These are phyloP conservation scores for Candida easanensis DNA, from an alignment of 805 yeast species.

Conservation along the genomic window DNA sequence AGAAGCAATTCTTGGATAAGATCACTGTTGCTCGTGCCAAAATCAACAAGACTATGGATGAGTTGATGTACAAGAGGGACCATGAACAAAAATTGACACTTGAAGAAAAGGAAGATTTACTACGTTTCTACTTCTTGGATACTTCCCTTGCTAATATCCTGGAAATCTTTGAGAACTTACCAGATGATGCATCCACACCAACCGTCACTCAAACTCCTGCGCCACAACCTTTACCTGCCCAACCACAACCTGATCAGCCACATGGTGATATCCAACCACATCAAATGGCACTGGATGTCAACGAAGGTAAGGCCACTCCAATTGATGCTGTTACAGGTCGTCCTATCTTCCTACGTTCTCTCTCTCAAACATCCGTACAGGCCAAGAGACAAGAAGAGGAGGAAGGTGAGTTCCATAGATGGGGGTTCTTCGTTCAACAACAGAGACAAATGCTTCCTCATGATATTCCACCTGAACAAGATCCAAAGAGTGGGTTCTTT, in stretches of 20 bases:
- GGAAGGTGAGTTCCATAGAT: slow-evolving; percentile 88
- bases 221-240: not conserved
- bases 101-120: slow-evolving; percentile 73
- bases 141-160: slow-evolving; percentile 60
- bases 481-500: slow-evolving; percentile 15
- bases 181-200: slow-evolving; percentile 16
- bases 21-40: slow-evolving; percentile 36
- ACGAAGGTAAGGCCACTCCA: slow-evolving; percentile 48
- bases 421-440: slow-evolving; percentile 78
- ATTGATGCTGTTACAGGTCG: slow-evolving; percentile 70
- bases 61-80: slow-evolving; percentile 55
- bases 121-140: slow-evolving; percentile 67
- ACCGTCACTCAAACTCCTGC: slow-evolving; percentile 1
- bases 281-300: slow-evolving; percentile 66
- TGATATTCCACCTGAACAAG: slow-evolving; percentile 12
- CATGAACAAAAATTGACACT: slow-evolving; percentile 40
- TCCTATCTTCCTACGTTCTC: slow-evolving; percentile 62
- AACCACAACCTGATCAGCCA: slow-evolving; percentile 34
- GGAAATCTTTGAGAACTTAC: slow-evolving; percentile 30
- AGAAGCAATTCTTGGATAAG: slow-evolving; percentile 40
- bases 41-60: slow-evolving; percentile 50
- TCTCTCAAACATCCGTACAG: slow-evolving; percentile 61
- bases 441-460: slow-evolving; percentile 36
- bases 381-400: slow-evolving; percentile 82
- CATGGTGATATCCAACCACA: slow-evolving; percentile 54